A percentile compares a stretch with the other conserved stretches of the same genome.
These are phyloP conservation scores for Ehretia macrophylla DNA, from an alignment of 257 asterid genomes.

Conservation along the genomic window DNA sequence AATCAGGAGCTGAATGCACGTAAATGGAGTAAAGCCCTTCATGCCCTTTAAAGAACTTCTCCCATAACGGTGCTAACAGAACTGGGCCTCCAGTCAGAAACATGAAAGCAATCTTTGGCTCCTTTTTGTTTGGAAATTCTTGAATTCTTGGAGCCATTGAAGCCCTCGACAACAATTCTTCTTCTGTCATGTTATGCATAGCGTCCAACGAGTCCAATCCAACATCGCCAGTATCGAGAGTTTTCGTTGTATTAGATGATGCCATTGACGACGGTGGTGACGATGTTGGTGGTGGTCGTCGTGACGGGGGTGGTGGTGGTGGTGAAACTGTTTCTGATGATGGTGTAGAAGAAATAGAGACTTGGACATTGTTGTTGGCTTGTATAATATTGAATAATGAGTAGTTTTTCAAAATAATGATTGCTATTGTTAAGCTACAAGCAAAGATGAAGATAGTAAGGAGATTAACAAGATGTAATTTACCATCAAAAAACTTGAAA, in stretches of 20 bases:
- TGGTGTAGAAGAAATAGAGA: conserved; percentile 39
- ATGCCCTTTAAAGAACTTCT: conserved; percentile 37
- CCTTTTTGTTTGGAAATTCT: conserved; percentile 24
- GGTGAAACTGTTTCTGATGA: neutral
- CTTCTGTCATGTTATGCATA: conserved; percentile 53
- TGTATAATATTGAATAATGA: conserved; percentile 53
- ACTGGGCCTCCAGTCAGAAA: conserved; percentile 38
- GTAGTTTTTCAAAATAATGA: conserved; percentile 36
- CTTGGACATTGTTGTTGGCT: conserved; percentile 32
- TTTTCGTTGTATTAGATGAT: conserved; percentile 17
- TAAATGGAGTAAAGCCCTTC: conserved; percentile 37
- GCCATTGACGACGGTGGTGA: neutral
- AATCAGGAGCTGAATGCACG: conserved; percentile 33
- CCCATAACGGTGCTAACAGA: conserved; percentile 39
- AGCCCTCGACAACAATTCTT: conserved; percentile 52
- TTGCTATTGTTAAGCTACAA: conserved; percentile 48
- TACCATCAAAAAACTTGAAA: neutral
- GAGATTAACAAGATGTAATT: conserved; percentile 32
- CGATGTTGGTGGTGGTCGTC: neutral
- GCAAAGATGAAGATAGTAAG: conserved; percentile 37
- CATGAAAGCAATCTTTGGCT: conserved; percentile 47
- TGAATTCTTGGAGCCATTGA: conserved; percentile 39
- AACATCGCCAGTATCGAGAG: conserved; percentile 38
- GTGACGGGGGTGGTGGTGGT: neutral
- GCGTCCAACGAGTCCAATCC: conserved; percentile 30